Evolutionary conservation across 176 grass and related monocot species (phyloP).

Genomic region (Cocos nucifera): DNA sequence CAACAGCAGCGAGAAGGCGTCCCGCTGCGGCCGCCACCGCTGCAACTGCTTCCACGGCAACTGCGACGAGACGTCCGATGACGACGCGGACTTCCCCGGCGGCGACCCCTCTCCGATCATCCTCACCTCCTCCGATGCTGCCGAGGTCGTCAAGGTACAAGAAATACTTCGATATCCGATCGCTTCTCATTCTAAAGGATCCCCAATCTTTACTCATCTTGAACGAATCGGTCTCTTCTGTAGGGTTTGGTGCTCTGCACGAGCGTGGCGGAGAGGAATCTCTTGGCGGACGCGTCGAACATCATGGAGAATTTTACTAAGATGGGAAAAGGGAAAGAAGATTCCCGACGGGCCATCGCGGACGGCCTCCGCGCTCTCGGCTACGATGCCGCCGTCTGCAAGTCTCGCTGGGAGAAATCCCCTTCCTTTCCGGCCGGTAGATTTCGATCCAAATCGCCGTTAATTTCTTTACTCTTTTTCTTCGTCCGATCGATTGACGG

Average conservation of each 20-base stretch:
- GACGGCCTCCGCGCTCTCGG: slow-evolving; percentile 46
- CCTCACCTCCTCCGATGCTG: slow-evolving; percentile 28
- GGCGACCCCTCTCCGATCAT: slow-evolving; percentile 23
- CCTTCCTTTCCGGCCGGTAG: slow-evolving; percentile 49
- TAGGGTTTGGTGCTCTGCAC: slow-evolving; percentile 80
- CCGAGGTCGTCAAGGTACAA: slow-evolving; percentile 73
- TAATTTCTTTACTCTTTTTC: too few relatives aligned
- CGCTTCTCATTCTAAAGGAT: not conserved
- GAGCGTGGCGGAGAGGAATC: slow-evolving; percentile 76
- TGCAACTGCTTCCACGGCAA: slow-evolving; percentile 27
- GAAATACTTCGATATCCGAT: too few relatives aligned
- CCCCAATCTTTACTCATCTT: not conserved
- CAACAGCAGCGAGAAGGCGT: slow-evolving; percentile 5
- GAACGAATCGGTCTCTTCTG: too few relatives aligned
- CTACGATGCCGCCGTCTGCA: slow-evolving; percentile 53
- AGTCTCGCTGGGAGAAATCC: slow-evolving; percentile 73
- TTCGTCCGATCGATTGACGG: too few relatives aligned
- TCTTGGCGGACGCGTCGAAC: slow-evolving; percentile 61
- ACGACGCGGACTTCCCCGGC: slow-evolving; percentile 31
- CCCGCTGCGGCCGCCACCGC: not conserved
- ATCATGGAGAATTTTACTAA: slow-evolving; percentile 42
- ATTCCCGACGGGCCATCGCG: slow-evolving; percentile 38
- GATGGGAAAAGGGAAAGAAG: slow-evolving; percentile 32
- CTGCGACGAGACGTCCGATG: slow-evolving; percentile 66
- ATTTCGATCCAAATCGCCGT: not conserved